phyloP scores from a whole-genome alignment of 495 filamentous ascomycete species.

The Choiromyces venosus region DNA sequence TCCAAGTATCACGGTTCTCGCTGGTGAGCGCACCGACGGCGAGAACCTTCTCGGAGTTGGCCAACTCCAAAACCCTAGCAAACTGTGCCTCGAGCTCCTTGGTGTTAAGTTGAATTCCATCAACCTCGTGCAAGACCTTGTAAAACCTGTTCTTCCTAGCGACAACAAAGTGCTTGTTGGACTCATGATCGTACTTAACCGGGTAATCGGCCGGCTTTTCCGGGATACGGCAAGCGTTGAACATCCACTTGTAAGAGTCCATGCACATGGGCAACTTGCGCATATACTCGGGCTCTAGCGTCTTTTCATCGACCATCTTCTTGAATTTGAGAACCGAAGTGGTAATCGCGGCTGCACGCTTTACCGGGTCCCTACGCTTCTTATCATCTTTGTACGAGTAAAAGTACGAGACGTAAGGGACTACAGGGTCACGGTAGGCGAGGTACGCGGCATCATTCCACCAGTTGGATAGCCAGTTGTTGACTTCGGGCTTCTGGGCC shows the following conservation, averaged over 20 bases:
- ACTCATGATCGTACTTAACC: constrained; percentile 65
- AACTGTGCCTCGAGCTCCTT: constrained; percentile 86
- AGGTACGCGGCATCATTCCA: constrained; percentile 95
- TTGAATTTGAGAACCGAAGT: constrained; percentile 87
- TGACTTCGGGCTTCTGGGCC: constrained; percentile 72
- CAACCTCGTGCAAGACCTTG: constrained; percentile 74
- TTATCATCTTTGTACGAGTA: constrained; percentile 96
- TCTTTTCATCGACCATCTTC: constrained; percentile 74
- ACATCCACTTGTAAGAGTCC: constrained; percentile 98
- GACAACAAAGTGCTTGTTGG: constrained; percentile 81
- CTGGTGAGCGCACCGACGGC: constrained; percentile 81
- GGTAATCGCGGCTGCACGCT: constrained; percentile 85
- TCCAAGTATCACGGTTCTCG: constrained; percentile 90
- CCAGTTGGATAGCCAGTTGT: constrained; percentile 97
- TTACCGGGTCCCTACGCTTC: constrained; percentile 75
- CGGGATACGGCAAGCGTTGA: constrained; percentile 88
- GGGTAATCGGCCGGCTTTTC: constrained; percentile 74
- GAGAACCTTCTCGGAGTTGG: constrained; percentile 57
- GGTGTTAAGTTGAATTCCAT: constrained; percentile 76
- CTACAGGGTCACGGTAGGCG: constrained; percentile 86
- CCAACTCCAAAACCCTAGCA: constrained; percentile 72
- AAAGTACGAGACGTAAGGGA: constrained; percentile 99
- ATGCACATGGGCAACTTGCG: constrained; percentile 91
- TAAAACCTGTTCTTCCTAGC: constrained; percentile 97
- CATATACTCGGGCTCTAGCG: constrained; percentile 97